Evolutionary conservation across 176 grass and related monocot species (phyloP), one percentile per base, ranked within the genome.

Genomic region (Calamus simplicifolius): DNA sequence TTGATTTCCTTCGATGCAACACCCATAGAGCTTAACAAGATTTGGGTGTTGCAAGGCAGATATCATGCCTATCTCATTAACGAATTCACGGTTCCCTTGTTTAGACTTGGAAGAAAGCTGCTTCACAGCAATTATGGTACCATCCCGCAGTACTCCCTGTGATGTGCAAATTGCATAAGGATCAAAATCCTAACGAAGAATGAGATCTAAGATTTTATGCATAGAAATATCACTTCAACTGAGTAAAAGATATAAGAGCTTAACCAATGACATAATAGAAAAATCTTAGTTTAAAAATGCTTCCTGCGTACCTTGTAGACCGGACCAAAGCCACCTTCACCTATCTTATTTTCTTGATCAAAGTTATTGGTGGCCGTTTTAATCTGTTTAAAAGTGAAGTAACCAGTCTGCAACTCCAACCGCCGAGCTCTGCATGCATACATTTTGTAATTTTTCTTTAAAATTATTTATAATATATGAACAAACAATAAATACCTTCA

Each of bases 61-160:
- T 35, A 67, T 67, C 10, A 35, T 35, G 30, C 30, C 30, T 35
- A 8, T 35, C 5, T 7, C 30, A 35, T 35, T 35, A 35, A 35
- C 7, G 30, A 35, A 35, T 7, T 35, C 30, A 35, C 0, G 30
- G 30, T 35, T 35, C 30, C 30, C 30, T 55, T 55, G 64, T n/a
- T 52, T 67, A 16, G 64, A 67, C 31, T 67, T 67, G 16, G 64
- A 14, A 35, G 64, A 67, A 12, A 67, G 50, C 51, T 67, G 64
- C 64, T 67, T 67, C n/a, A 67, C 51, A 19, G 64, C 64, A 35
- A 67, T 67, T 19, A 6, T n/a, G 21, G 64, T 35, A 54, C 64
- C 51, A 67, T 67, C 64, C 21, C 51, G 28, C 64, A 67, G 4
- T 10, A 67, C 51, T 5, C 64, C 64, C 64, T 67, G 28, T 16